Evolutionary conservation across 31 red algal species (phyloP).

Genomic region (Odonthalia washingtoniensis): DNA sequence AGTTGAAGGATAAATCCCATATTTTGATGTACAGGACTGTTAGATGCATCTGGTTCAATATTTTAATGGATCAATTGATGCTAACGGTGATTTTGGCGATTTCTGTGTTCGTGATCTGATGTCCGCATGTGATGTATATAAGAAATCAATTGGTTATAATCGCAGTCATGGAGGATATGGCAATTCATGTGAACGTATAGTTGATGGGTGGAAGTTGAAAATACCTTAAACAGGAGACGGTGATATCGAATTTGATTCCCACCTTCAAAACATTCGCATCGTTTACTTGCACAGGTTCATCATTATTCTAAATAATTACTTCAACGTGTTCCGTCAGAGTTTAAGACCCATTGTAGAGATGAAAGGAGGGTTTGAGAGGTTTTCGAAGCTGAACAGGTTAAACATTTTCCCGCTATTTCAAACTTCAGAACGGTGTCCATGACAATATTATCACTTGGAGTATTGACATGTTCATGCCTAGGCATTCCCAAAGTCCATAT

Average conservation of each 20-base stretch:
- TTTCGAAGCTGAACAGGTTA: conserved; percentile 75
- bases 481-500: conserved; percentile 84
- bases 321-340: conserved; percentile 72
- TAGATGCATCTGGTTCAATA: conserved; percentile 60
- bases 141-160: conserved; percentile 78
- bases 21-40: conserved; percentile 77
- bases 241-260: conserved; percentile 72
- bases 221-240: conserved; percentile 60
- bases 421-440: too few species aligned
- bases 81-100: conserved; percentile 73
- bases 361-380: conserved; percentile 89
- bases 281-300: conserved; percentile 92
- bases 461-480: conserved; percentile 86
- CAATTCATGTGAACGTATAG: background rate
- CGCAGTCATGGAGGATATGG: conserved; percentile 23
- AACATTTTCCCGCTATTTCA: conserved; percentile 30
- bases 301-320: conserved; percentile 87
- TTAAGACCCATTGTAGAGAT: conserved; percentile 81
- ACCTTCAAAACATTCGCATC: conserved; percentile 73
- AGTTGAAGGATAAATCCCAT: conserved; percentile 79
- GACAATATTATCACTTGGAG: conserved; percentile 65
- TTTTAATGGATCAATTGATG: conserved; percentile 65
- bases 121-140: conserved; percentile 80
- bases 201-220: conserved; percentile 78
- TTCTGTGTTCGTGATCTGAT: conserved; percentile 83